Percentiles rank a stretch among this genome's conserved stretches.
These are phyloP conservation scores for Clavispora santaluciae DNA, from an alignment of 805 yeast genomes.

Conservation along the genomic window DNA sequence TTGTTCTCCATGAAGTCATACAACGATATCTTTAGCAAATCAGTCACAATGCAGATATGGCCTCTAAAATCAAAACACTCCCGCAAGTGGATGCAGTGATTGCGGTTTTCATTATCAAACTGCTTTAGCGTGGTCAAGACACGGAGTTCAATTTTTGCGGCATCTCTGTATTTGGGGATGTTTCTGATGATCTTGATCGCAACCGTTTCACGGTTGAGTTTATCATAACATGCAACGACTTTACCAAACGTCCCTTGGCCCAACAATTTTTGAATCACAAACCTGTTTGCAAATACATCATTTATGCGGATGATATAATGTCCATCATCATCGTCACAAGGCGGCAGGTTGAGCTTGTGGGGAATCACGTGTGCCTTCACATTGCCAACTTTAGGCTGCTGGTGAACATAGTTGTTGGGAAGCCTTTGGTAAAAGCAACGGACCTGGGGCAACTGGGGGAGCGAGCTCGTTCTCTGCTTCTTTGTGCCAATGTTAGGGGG, in stretches of 20 bases:
- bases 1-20: slow-evolving; percentile 88
- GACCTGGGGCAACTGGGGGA: slow-evolving; percentile 43
- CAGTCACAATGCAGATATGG: slow-evolving; percentile 93
- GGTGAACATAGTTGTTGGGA: slow-evolving; percentile 32
- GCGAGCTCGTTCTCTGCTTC: slow-evolving; percentile 39
- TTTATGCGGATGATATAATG: slow-evolving; percentile 61
- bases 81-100: slow-evolving; percentile 77
- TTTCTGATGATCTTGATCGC: slow-evolving; percentile 93
- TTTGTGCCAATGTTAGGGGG: slow-evolving; percentile 14
- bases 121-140: slow-evolving; percentile 69
- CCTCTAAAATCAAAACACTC: slow-evolving; percentile 91
- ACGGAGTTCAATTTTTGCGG: slow-evolving; percentile 87
- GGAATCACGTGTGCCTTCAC: slow-evolving; percentile 37
- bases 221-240: slow-evolving; percentile 79
- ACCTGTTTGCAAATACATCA: slow-evolving; percentile 69
- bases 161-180: slow-evolving; percentile 91
- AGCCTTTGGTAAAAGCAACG: slow-evolving; percentile 37
- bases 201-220: slow-evolving; percentile 51
- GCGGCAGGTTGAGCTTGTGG: slow-evolving; percentile 24
- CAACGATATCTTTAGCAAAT: slow-evolving; percentile 74
- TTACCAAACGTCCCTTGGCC: slow-evolving; percentile 95
- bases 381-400: slow-evolving; percentile 36
- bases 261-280: slow-evolving; percentile 58
- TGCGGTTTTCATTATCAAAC: slow-evolving; percentile 62
- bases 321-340: slow-evolving; percentile 68